Base-by-base conservation (phyloP, 495 filamentous ascomycete genomes). In the Neurospora sp. region DNA sequence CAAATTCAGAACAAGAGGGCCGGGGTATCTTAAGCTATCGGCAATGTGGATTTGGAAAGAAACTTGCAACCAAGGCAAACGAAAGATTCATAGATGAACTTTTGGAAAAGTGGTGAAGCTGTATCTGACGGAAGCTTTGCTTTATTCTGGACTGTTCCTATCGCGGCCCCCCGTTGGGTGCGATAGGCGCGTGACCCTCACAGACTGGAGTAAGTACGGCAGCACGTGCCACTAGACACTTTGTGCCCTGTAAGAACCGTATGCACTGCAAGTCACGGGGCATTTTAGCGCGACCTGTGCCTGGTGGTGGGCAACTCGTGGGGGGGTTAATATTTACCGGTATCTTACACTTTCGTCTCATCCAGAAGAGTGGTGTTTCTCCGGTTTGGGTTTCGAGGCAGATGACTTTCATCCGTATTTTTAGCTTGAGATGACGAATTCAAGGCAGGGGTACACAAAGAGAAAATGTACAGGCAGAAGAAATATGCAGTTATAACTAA, bases 141-240 rank as follows among this genome's bases (percentile, higher is more conserved):
- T 34, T 62, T 62, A 62, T 62, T 62, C 24, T 62, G 45, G 21
- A 54, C 45, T 54, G n/a, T 54, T 34, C 31, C 31, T 54, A 54
- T 54, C 24, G 24, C 48, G 48, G 48, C 21, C 48, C 48, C 48
- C 19, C 73, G 73, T 42, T 71, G 72, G 74, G 36, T 70, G 74
- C 74, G 78, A 79, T 79, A 79, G 74, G 76, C 78, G 78, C 77
- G 79, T 80, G 79, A 80, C 77, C 78, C 75, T 71, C 77, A 77
- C 73, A 77, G 75, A 75, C 74, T 79, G 75, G 73, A 59, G 70
- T 17, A 13, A 69, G 21, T 39, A 69, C 38, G 59, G 54, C 21
- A 74, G 78, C 79, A 81, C 79, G 79, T 81, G 79, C 79, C 76
- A 71, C 43, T 5, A 62, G 11, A 43, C 39, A 62, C 54, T 62